Evolutionary conservation across 2,329 filamentous ascomycete genomes (phyloP), one percentile per base, ranked within the genome.

Genomic region (Byssochlamys sp.): DNA sequence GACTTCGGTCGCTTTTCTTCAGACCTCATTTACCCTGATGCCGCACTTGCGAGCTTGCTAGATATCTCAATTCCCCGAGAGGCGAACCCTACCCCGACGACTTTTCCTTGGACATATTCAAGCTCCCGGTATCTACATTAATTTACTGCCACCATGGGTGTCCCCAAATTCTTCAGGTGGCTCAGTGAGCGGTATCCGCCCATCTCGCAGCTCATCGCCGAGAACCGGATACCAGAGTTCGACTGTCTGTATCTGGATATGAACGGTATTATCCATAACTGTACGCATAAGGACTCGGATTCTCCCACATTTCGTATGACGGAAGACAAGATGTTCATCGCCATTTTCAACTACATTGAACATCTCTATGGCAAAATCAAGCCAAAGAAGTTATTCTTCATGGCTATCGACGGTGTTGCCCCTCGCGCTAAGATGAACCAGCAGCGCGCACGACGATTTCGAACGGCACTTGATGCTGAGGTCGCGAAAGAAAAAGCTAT

Each of bases 231-330:
- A 75, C 94, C 94, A 63, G 95, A 99, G 76, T 99, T 99, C 77
- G 94, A 99, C 76, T 94, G 90, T 75, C 85, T 99, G 61, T 99
- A 99, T 65, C 69, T 77, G 50, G 77, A 78, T 70, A 99, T 99
- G 94, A 99, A 99, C 76, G 94, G 94, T 65, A 99, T 99, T 73
- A 99, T 99, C 69, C 92, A 99, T 76, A 99, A 99, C 75, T 99
- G 94, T 75, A 99, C 94, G 57, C 94, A 99, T 77, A 96, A 94
- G 70, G 92, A 99, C 76, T 87, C 90, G 26, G 91, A 95, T 70
- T 91, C 92, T 71, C 85, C 91, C 3, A 90, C 90, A 1, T 95
- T 95, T 69, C 90, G 94, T 57, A 86, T 97, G 76, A 92, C 88
- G 58, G 95, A 99, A 73, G 92, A 99, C 73, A 90, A 96, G 75